Evolutionary conservation across 257 asterid genomes (phyloP), one percentile per base, ranked within the genome.

Genomic region (Nicotiana sylvestris): DNA sequence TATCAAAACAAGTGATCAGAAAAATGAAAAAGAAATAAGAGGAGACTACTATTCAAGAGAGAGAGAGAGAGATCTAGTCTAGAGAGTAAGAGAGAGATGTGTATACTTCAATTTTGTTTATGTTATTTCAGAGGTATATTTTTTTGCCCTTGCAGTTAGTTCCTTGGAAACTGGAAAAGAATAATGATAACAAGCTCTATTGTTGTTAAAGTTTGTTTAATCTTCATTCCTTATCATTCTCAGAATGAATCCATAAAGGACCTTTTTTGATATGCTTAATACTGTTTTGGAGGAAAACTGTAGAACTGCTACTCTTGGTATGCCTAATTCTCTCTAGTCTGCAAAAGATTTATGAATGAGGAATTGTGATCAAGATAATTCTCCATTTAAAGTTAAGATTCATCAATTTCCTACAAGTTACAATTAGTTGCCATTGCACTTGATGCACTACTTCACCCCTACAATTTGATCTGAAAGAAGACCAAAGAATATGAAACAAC

Each of bases 401-500:
- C 32, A 81, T 53, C 79, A 57, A 69, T 11, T 33, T 79, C 76
- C 64, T 81, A 81, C 68, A 53, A 29, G 76, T 51, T 32, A 51
- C 55, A 53, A 51, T 29, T 65, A 29, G 35, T 51, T 81, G 67
- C 69, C 29, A 58, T 57, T 64, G 77, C 72, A 80, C n/a, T 69
- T 43, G 60, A 25, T 21, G 10, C 32, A 61, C 15, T 61, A 57
- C 56, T 39, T 72, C 13, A 74, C 5, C 16, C 61, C 78, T 72
- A 72, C 21, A 72, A 25, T 49, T 29, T 76, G 27, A 51, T 15
- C 43, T 51, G 77, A 17, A 46, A 65, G 30, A 65, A 80, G 1
- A 79, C 7, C 1, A 53, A 30, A 66, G 37, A 69, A 25, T 81
- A 81, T 66, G 67, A 81, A 81, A 81, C 78, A 81, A 1, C 82